Base-by-base conservation (phyloP, 768 basidiomycete species). In the Arthromyces matolae region DNA sequence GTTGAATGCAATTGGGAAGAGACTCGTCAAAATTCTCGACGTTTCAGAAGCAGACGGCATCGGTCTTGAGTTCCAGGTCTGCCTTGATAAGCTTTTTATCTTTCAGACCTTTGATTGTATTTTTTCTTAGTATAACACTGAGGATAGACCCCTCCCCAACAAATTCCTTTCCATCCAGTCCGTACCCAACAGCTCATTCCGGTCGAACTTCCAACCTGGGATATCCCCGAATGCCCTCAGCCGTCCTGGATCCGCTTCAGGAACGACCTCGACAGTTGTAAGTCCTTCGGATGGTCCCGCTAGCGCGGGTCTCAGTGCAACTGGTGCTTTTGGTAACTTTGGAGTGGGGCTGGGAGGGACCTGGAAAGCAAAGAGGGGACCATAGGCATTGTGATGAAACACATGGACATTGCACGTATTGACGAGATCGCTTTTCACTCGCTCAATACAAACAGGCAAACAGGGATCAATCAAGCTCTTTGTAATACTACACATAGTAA, bases 1-100 rank as follows among this genome's bases (percentile, higher is more conserved):
- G 64, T 66, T 95, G 52, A 95, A 96, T 64, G 76, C 74, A 16
- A 87, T 95, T 50, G 93, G 90, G 23, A 86, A 81, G 72, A 83
- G 81, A 63, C 71, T 95, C 33, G 80, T 91, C 48, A 89, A 89
- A 64, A 63, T 89, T 18, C 73, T 96, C 60, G 91, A 91, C 56
- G 71, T 95, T 19, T 86, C 85, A 6, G 89, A 94, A 63, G 79
- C 82, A 27, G 89, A 92, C 60, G 79, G 81, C 32, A 87, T 94
- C 53, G 88, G 89, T 8, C 76, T 94, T 13, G 91, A 95, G 64
- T 94, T 93, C 71, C 90, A 94, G 77, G 90, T 91, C 48, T 28
- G 78, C 61, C 5, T 37, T 34, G 45, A n/a, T n/a, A n/a, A n/a
- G n/a, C n/a, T n/a, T n/a, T n/a, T n/a, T n/a, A n/a, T n/a, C n/a